Base-by-base conservation (phyloP, 2,329 filamentous ascomycete genomes). In the Escovopsis sp. region DNA sequence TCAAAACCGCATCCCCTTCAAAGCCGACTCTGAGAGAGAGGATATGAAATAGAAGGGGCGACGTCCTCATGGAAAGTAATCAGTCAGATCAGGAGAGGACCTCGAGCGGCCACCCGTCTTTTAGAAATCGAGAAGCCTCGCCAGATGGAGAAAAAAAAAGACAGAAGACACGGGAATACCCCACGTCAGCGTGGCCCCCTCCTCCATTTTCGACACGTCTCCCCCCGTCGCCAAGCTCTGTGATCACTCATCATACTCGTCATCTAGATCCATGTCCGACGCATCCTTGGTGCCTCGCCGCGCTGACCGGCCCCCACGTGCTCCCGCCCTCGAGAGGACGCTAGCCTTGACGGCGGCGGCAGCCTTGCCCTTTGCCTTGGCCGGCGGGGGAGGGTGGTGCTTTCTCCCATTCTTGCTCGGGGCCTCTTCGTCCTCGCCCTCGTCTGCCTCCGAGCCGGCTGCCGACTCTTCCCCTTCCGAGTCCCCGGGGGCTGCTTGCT, bases 211-310 rank as follows among this genome's bases (percentile, higher is more conserved):
- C 8, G 11, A 36, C 33, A 12, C 34, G 12, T 11, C 34, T 14
- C 20, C 13, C 10, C 34, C 34, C 15, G 34, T 10, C 34, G 13
- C 9, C 27, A 30, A 36, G 8, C 34, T 35, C 16, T 38, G 24
- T 14, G 14, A 27, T 43, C 35, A 43, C 38, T 43, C 41, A 27
- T 45, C 44, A 36, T 56, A 50, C 35, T 56, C 56, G 29, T 56
- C 53, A 41, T 63, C 59, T 31, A 60, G 45, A 8, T 62, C 60
- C 60, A 63, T 61, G 14, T 57, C 56, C 11, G 52, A 52, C 14
- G 49, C 43, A 15, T 53, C 52, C 47, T 51, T 58, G 29, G 51
- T 48, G 27, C 45, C 35, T 35, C 48, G 40, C 39, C 57, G 53
- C 14, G 51, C 48, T 31, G 51, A 42, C 45, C 51, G 53, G 24